Base-by-base conservation (phyloP, 805 yeast species). In the Monosporozyma solicola region DNA sequence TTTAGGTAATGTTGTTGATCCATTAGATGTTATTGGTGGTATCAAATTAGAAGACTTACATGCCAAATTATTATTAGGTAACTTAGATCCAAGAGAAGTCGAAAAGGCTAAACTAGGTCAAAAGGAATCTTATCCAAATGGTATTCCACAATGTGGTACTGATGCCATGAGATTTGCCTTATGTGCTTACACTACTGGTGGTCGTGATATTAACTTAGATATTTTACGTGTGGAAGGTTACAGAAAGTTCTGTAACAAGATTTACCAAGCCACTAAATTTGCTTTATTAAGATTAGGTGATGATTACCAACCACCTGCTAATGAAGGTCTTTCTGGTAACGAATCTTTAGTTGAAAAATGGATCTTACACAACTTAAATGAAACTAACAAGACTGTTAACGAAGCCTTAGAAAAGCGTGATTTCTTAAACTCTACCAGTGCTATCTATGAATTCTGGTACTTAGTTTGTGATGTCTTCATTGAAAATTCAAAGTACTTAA, bases 101-200 rank as follows among this genome's bases (percentile, higher is more conserved):
- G 87, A 80, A 68, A 87, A 80, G 71, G 97, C 98, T 29, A 82
- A 80, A 63, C 81, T 78, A 46, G 98, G 98, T 57, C 98, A 94
- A 75, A 82, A 78, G 62, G 77, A 81, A 65, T 84, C 95, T 11
- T 92, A 90, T 78, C 99, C 99, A 59, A 83, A 84, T 62, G 99
- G 99, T 76, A 91, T 92, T 61, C 97, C 98, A 53, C 96, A 94
- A 76, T 94, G 99, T 80, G 99, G 99, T 77, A 91, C 98, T 50
- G 99, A 94, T 73, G 99, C 99, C 47, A 76, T 94, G 75, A 84
- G 99, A 76, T 94, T 94, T 69, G 98, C 99, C 41, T 80, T 92
- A 60, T 94, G 98, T 80, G 97, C 97, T 51, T 94, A 92, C 78
- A 86, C 96, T 51, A 92, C 98, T 49, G 99, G 99, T 75, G 98